A percentile compares a stretch with the other conserved stretches of the same genome.
These are phyloP conservation scores for Sugiyamaella pinicola DNA, from an alignment of 1,139 yeast species.

Conservation along the genomic window DNA sequence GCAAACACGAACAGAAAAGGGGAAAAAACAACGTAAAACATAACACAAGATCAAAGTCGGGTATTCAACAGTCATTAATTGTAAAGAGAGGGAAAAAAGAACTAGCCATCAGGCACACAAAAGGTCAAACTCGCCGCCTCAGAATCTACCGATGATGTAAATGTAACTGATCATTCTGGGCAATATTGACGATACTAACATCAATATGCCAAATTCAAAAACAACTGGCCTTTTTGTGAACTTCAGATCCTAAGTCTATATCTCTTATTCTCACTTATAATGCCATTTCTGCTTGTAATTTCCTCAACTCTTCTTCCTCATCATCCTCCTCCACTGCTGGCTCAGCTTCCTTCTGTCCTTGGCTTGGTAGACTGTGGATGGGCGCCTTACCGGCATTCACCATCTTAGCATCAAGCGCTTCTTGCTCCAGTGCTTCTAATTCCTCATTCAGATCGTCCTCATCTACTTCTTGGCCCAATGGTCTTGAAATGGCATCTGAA, in stretches of 20 bases:
- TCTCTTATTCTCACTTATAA: no score
- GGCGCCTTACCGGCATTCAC: conserved; percentile 52
- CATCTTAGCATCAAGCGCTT: conserved; percentile 64
- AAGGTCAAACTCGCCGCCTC: no score
- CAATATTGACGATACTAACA: no score
- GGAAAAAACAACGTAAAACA: neutral
- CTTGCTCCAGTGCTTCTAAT: conserved; percentile 84
- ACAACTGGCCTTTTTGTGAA: no score
- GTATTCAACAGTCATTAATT: no score
- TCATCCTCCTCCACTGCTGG: conserved; percentile 61
- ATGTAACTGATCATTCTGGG: no score
- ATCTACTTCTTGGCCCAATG: conserved; percentile 78
- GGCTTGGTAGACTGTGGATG: conserved; percentile 42
- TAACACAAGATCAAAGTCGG: no score
- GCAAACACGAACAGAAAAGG: conserved; percentile 8
- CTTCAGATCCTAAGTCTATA: no score
- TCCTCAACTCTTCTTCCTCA: conserved; percentile 88
- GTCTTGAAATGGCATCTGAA: conserved; percentile 93
- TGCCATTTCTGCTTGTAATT: conserved; percentile 95
- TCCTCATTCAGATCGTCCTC: conserved; percentile 90
- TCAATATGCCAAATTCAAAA: no score
- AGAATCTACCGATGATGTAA: no score
- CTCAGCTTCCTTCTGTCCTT: conserved; percentile 22
- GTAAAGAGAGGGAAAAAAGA: no score
- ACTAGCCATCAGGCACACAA: no score